phyloP scores from a whole-genome alignment of 1,139 yeast genomes.

The Candida tetrigidarum region DNA sequence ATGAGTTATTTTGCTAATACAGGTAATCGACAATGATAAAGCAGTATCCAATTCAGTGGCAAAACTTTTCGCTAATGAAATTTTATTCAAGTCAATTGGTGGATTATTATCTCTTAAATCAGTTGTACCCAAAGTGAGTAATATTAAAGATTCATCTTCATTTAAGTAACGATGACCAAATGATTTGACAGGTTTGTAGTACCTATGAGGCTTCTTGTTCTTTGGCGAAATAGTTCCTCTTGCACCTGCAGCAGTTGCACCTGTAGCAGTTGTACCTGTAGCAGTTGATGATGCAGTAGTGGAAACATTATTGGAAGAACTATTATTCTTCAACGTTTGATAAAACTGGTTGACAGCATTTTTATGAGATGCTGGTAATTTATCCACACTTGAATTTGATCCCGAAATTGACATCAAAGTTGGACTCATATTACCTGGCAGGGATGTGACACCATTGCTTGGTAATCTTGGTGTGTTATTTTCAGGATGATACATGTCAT shows the following conservation, averaged over 20 bases:
- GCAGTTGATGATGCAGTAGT: too few relatives aligned
- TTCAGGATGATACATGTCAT: conserved; percentile 44
- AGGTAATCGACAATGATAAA: conserved; percentile 71
- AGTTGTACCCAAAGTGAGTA: conserved; percentile 86
- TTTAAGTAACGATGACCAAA: conserved; percentile 83
- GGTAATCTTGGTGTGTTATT: conserved; percentile 39
- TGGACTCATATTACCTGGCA: conserved; percentile 20
- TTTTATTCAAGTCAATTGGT: conserved; percentile 74
- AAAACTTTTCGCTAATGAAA: conserved; percentile 75
- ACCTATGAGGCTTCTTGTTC: conserved; percentile 28
- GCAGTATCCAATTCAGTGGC: conserved; percentile 90
- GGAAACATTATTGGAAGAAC: conserved; percentile 22
- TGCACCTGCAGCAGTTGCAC: too few relatives aligned
- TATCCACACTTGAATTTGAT: conserved; percentile 38
- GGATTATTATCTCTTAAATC: conserved; percentile 64
- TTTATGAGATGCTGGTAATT: conserved; percentile 42
- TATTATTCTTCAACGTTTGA: conserved; percentile 40
- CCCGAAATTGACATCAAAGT: conserved; percentile 20
- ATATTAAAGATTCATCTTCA: conserved; percentile 65
- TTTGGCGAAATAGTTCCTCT: conserved; percentile 38
- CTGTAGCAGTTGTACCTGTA: too few relatives aligned
- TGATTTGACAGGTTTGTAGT: conserved; percentile 70
- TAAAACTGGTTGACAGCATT: conserved; percentile 42
- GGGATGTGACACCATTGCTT: conserved; percentile 10
- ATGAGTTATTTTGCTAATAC: conserved; percentile 48